These are phyloP conservation scores for Ophiostoma tasmaniense DNA, from an alignment of 2,329 filamentous ascomycete genomes.

Conservation along the genomic window DNA sequence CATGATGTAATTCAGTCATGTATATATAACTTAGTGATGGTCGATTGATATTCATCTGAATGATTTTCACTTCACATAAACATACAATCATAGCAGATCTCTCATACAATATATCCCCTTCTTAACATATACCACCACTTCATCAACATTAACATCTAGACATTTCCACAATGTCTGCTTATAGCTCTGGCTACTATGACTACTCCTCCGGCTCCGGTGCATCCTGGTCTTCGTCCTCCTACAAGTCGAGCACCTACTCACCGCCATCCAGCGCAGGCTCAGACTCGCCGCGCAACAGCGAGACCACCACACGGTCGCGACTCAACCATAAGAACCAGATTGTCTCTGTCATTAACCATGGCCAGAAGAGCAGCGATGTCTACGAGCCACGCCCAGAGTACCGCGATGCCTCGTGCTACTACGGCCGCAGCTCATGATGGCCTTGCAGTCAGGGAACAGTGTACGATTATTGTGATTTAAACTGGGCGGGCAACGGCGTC, in stretches of 20 bases:
- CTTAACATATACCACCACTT: background rate
- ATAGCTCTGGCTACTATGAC: background rate
- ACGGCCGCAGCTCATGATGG: background rate
- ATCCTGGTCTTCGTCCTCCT: slow-evolving; percentile 3
- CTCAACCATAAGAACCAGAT: slow-evolving; percentile 15
- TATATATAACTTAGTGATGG: background rate
- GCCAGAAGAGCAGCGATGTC: slow-evolving; percentile 10
- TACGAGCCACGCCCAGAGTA: slow-evolving; percentile 15
- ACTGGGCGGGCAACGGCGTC: background rate
- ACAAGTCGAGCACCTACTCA: background rate
- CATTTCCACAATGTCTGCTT: slow-evolving; percentile 1
- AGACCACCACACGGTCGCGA: background rate
- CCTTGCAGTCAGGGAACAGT: background rate
- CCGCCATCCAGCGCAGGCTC: background rate
- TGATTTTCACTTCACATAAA: background rate
- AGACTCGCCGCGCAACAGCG: background rate
- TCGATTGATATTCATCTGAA: background rate
- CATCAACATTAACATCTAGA: background rate
- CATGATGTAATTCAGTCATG: background rate
- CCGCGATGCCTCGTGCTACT: slow-evolving; percentile 17
- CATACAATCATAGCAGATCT: background rate
- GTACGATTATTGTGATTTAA: background rate
- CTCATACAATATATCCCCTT: background rate
- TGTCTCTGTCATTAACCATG: slow-evolving; percentile 16
- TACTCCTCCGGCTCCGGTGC: background rate